phyloP scores from a whole-genome alignment of 164 flowering plant genomes.

The Amborella trichopoda region DNA sequence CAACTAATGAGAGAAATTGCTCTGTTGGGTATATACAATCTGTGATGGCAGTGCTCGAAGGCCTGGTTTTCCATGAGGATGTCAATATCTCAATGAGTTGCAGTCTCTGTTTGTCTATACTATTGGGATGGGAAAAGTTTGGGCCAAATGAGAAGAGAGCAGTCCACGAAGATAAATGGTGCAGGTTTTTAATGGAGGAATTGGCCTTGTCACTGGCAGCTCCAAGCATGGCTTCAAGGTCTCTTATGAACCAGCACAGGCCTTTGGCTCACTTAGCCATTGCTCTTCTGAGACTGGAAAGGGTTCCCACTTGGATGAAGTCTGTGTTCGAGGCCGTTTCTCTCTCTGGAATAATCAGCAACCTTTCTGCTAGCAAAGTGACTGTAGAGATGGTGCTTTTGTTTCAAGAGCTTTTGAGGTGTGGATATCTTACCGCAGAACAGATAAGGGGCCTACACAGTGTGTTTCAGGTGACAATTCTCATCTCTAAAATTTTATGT shows the following conservation, averaged over 20 bases:
- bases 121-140: constrained; percentile 47
- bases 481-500: no score
- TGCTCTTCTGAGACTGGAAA: constrained; percentile 40
- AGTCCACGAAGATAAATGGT: constrained; percentile 40
- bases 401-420: constrained; percentile 38
- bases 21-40: constrained; percentile 33
- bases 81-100: constrained; percentile 61
- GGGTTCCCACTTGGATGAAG: constrained; percentile 58
- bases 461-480: constrained; percentile 55
- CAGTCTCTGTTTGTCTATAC: constrained; percentile 45
- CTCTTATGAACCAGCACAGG: constrained; percentile 41
- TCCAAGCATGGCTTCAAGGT: constrained; percentile 53
- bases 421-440: constrained; percentile 36
- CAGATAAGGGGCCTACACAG: constrained; percentile 38
- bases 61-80: constrained; percentile 45
- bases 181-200: constrained; percentile 70
- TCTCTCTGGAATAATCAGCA: constrained; percentile 45
- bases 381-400: constrained; percentile 44
- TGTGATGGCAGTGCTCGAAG: constrained; percentile 50
- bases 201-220: constrained; percentile 51
- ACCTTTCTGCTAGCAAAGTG: constrained; percentile 41
- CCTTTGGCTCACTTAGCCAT: constrained; percentile 54
- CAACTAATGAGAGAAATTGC: constrained; percentile 25
- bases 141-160: constrained; percentile 13
- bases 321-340: constrained; percentile 46